A percentile compares a stretch with the other conserved stretches of the same genome.
These are phyloP conservation scores for Cavenderia fasciculata DNA, from an alignment of 78 protist species.

Conservation along the genomic window DNA sequence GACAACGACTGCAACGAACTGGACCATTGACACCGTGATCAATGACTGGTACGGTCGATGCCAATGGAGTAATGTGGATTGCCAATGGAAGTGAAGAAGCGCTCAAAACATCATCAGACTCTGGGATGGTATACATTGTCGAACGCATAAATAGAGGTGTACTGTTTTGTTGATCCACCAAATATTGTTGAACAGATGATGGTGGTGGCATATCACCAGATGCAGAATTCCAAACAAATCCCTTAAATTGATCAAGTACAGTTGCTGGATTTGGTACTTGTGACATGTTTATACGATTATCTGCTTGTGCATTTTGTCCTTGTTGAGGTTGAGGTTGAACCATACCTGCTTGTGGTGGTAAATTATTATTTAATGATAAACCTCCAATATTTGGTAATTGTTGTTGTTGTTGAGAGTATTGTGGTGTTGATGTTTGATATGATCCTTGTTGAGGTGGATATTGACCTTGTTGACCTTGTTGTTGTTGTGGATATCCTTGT, in stretches of 20 bases:
- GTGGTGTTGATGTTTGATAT: too few relatives aligned
- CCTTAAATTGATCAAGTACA: slow-evolving; percentile 32
- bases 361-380: not conserved
- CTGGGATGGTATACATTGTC: slow-evolving; percentile 70
- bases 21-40: slow-evolving; percentile 63
- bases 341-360: not conserved
- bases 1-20: slow-evolving; percentile 75
- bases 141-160: slow-evolving; percentile 61
- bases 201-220: slow-evolving; percentile 21
- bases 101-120: slow-evolving; percentile 28
- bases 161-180: slow-evolving; percentile 39
- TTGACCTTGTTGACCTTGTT: slow-evolving; percentile 18
- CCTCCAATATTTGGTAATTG: not conserved
- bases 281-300: slow-evolving; percentile 29
- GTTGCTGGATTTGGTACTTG: slow-evolving; percentile 55
- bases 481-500: slow-evolving; percentile 22
- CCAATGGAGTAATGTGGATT: slow-evolving; percentile 53
- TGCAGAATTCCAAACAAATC: slow-evolving; percentile 20
- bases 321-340: not conserved
- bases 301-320: not conserved
- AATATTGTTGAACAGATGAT: slow-evolving; percentile 34
- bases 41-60: slow-evolving; percentile 37
- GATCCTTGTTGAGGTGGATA: slow-evolving; percentile 16
- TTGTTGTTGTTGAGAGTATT: slow-evolving; percentile 21
- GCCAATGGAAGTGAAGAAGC: slow-evolving; percentile 55